Conservation (phyloP, 2,329 filamentous ascomycete species). For the Fusarium sp. region DNA sequence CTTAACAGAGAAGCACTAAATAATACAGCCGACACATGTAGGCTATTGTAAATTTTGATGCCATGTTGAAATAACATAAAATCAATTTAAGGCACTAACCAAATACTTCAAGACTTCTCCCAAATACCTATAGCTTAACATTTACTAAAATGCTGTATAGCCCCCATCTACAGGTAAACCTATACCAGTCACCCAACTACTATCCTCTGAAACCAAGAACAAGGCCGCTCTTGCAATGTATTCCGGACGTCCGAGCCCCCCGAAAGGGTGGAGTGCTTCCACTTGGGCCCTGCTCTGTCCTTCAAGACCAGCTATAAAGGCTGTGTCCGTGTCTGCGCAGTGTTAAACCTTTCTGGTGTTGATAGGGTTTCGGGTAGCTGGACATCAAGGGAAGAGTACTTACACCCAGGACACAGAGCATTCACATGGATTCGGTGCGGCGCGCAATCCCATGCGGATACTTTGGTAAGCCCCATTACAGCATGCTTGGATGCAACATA, state of each 20-base stretch:
- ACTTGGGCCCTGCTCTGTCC: background rate
- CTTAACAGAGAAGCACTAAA: too few relatives aligned
- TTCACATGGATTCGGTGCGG: background rate
- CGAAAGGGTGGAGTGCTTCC: background rate
- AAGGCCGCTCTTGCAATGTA: background rate
- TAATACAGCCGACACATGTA: too few relatives aligned
- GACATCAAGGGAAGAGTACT: background rate
- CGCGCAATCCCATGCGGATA: background rate
- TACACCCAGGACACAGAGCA: background rate
- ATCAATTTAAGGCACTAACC: too few relatives aligned
- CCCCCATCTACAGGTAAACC: background rate
- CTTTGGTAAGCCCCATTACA: background rate
- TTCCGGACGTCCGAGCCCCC: background rate
- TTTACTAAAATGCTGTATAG: background rate
- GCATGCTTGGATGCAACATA: background rate
- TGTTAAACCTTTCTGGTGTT: background rate
- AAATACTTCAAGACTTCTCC: too few relatives aligned
- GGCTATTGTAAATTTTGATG: too few relatives aligned
- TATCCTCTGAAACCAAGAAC: background rate
- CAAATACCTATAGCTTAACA: background rate
- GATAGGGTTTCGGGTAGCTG: background rate
- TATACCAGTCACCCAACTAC: background rate
- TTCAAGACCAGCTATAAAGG: background rate
- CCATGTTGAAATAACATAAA: too few relatives aligned
- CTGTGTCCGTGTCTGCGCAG: background rate